phyloP scores from a whole-genome alignment of 2,329 filamentous ascomycete species.

The Paradendryphiella salina region DNA sequence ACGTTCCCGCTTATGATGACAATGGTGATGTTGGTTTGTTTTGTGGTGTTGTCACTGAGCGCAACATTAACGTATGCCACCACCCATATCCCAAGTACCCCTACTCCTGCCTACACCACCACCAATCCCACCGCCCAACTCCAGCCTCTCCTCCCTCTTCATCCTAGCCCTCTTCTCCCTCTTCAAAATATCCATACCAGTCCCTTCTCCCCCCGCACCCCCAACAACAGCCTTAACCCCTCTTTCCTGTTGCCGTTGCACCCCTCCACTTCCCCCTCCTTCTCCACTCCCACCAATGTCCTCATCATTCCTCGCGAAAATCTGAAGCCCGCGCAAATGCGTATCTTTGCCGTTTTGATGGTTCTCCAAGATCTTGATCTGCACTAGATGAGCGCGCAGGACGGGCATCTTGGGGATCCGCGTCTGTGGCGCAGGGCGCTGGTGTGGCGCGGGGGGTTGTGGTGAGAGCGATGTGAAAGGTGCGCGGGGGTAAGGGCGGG shows the following conservation, averaged over 20 bases:
- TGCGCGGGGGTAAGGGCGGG: constrained; percentile 17
- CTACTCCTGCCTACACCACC: not conserved
- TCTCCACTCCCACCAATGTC: not conserved
- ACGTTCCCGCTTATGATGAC: too few relatives aligned
- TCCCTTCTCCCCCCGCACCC: constrained; percentile 17
- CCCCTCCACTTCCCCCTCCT: constrained; percentile 4
- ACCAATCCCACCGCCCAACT: constrained; percentile 15
- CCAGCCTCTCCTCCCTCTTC: constrained; percentile 20
- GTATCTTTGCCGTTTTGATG: constrained; percentile 99
- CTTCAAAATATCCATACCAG: constrained; percentile 7
- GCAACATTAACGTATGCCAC: constrained; percentile 18
- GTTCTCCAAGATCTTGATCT: constrained; percentile 90
- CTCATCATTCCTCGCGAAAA: constrained; percentile 63
- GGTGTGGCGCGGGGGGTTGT: constrained; percentile 9
- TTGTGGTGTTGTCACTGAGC: too few relatives aligned
- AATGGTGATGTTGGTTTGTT: not conserved
- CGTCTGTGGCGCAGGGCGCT: not conserved
- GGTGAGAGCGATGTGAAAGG: constrained; percentile 29
- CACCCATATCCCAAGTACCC: constrained; percentile 27
- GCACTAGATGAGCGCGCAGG: constrained; percentile 84
- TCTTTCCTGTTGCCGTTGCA: not conserved
- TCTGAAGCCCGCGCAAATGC: constrained; percentile 90
- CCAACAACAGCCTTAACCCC: not conserved
- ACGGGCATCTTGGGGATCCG: constrained; percentile 69
- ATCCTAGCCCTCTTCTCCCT: constrained; percentile 11